phyloP scores from a whole-genome alignment of 139 green algal genomes.

The Choricystis sp. region DNA sequence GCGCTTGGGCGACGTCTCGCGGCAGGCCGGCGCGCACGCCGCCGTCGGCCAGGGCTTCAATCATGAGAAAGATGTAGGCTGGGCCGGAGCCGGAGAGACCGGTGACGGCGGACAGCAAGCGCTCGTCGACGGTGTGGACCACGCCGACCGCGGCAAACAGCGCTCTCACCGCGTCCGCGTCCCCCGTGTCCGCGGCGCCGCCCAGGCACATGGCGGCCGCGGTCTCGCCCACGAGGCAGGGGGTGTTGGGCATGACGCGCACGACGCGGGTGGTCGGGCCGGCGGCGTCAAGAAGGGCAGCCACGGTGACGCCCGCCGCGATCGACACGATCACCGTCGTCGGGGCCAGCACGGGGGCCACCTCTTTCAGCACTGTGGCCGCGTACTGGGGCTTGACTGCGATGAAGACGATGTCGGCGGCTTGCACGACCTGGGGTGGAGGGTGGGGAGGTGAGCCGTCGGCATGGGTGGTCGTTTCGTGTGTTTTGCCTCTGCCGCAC shows the following conservation, averaged over 20 bases:
- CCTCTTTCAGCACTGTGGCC: conserved; percentile 40
- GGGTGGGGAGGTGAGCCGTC: background rate
- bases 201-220: conserved; percentile 79
- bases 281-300: conserved; percentile 20
- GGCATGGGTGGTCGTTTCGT: background rate
- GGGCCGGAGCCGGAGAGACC: conserved; percentile 80
- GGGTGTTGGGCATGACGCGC: conserved; percentile 97
- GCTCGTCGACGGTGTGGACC: conserved; percentile 63
- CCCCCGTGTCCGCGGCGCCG: conserved; percentile 18
- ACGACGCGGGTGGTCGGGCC: conserved; percentile 41
- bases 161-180: conserved; percentile 40
- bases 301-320: conserved; percentile 75
- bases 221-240: conserved; percentile 80
- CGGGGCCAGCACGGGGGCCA: conserved; percentile 20
- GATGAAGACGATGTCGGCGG: conserved; percentile 73
- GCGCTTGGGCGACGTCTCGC: conserved; percentile 47
- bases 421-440: conserved; percentile 36
- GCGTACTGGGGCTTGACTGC: conserved; percentile 88
- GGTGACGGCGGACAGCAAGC: conserved; percentile 81
- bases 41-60: conserved; percentile 92
- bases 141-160: conserved; percentile 60
- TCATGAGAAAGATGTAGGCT: conserved; percentile 87
- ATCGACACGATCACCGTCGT: conserved; percentile 76
- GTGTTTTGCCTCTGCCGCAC: too few relatives aligned
- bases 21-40: conserved; percentile 79